Percentiles rank a stretch among this genome's conserved stretches.
These are phyloP conservation scores for Acanthamoeba lugdunensis DNA, from an alignment of 208 protist genomes.

Conservation along the genomic window DNA sequence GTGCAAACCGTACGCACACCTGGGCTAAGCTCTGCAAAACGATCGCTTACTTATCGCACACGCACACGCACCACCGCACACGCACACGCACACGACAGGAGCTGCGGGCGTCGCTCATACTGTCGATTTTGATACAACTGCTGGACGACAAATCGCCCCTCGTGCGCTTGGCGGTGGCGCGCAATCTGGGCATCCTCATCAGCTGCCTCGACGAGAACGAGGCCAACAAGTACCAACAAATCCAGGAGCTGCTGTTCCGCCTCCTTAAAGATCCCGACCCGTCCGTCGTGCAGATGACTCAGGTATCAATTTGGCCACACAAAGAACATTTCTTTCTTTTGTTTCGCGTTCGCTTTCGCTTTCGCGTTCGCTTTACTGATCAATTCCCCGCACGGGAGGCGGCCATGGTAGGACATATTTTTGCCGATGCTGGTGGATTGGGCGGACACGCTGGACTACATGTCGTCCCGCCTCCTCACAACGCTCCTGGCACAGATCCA, in stretches of 20 bases:
- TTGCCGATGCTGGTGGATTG: slow-evolving; percentile 61
- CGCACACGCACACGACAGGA: slow-evolving; percentile 15
- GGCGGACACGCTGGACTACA: slow-evolving; percentile 55
- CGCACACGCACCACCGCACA: neutral
- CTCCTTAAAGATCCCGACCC: slow-evolving; percentile 26
- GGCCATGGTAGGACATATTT: neutral
- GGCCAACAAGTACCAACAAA: slow-evolving; percentile 46
- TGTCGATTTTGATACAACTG: slow-evolving; percentile 83
- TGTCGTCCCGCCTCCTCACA: slow-evolving; percentile 9
- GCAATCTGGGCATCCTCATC: slow-evolving; percentile 76
- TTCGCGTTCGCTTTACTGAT: too few species aligned
- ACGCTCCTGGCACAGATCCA: slow-evolving; percentile 46
- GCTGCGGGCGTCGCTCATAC: slow-evolving; percentile 76
- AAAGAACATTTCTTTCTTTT: neutral
- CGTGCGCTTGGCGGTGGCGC: slow-evolving; percentile 76
- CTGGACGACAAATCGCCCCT: slow-evolving; percentile 81
- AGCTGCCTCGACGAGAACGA: slow-evolving; percentile 59
- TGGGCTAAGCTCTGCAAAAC: neutral
- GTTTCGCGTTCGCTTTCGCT: neutral
- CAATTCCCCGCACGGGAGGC: too few species aligned
- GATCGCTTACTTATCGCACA: neutral
- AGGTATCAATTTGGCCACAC: neutral
- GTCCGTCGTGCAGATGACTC: slow-evolving; percentile 5
- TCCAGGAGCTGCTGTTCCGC: slow-evolving; percentile 60
- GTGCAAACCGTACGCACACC: slow-evolving; percentile 59